Conservation (phyloP, 2,329 filamentous ascomycete genomes). For the Capronia americana region DNA sequence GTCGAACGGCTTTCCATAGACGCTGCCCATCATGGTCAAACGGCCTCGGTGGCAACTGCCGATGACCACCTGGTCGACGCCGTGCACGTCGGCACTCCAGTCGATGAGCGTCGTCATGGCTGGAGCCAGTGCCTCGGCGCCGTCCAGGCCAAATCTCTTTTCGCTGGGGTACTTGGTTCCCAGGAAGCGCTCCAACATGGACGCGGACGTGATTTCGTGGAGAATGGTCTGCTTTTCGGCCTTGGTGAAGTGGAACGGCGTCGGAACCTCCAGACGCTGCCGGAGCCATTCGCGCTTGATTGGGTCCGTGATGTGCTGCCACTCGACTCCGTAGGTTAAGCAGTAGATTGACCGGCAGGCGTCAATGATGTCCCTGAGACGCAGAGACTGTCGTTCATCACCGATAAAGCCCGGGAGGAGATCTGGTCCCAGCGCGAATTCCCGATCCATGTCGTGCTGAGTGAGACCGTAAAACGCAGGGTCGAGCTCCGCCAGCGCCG, state of each 20-base stretch:
- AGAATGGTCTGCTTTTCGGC: constrained; percentile 98
- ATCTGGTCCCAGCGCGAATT: constrained; percentile 92
- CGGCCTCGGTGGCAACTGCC: constrained; percentile 99
- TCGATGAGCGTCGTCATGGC: constrained; percentile 99
- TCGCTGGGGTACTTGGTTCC: constrained; percentile 99
- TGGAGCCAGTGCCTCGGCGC: constrained; percentile 93
- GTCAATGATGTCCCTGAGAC: constrained; percentile 87
- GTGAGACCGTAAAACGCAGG: constrained; percentile 97
- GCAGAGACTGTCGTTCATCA: constrained; percentile 92
- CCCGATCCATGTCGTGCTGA: constrained; percentile 89
- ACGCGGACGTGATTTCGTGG: constrained; percentile 97
- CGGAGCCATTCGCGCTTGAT: constrained; percentile 98
- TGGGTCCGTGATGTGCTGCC: constrained; percentile 97
- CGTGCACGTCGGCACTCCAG: constrained; percentile 96
- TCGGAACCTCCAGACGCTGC: constrained; percentile 90
- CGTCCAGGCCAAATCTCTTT: constrained; percentile 98
- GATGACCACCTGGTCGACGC: constrained; percentile 98
- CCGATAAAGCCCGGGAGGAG: constrained; percentile 94
- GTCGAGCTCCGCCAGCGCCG: constrained; percentile 89
- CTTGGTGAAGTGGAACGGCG: constrained; percentile 95
- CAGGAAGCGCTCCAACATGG: constrained; percentile 94
- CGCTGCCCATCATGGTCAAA: constrained; percentile 96
- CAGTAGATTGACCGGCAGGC: constrained; percentile 96
- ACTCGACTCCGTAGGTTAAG: constrained; percentile 93
- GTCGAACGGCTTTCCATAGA: constrained; percentile 98